phyloP scores from a whole-genome alignment of 176 grass and related monocot species.

The Rhynchospora breviuscula region DNA sequence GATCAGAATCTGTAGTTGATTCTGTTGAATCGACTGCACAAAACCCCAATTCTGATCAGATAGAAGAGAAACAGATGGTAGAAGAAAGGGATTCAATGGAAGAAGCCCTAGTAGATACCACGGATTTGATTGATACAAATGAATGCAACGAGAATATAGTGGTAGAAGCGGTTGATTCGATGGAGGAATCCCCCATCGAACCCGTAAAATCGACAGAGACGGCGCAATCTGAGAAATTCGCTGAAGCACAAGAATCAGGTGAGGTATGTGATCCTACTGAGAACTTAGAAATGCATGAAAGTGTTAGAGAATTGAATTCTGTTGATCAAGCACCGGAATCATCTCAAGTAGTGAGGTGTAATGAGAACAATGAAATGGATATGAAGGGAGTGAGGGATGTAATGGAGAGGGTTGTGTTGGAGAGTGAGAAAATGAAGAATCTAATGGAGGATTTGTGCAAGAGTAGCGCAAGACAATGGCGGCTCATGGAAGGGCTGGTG shows the following conservation, averaged over 20 bases:
- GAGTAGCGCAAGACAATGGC: conserved; percentile 42
- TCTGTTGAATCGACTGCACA: background rate
- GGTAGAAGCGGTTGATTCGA: background rate
- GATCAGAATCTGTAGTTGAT: background rate
- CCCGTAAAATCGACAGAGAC: background rate
- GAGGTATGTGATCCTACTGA: conserved; percentile 35
- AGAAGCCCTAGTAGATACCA: background rate
- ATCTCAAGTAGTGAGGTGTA: background rate
- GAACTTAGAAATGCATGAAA: background rate
- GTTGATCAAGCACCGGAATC: background rate
- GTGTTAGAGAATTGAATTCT: background rate
- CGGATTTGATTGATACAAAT: background rate
- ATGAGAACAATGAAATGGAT: background rate
- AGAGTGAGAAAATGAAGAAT: conserved; percentile 30
- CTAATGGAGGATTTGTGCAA: conserved; percentile 44
- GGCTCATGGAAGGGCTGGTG: conserved; percentile 40
- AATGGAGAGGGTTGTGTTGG: conserved; percentile 44
- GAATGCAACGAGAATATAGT: background rate
- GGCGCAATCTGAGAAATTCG: background rate
- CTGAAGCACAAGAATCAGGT: background rate
- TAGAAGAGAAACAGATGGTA: background rate
- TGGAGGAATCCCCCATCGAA: background rate
- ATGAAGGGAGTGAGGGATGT: conserved; percentile 18
- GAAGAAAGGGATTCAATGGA: conserved; percentile 10
- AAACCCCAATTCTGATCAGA: background rate